Conservation (phyloP, 306 rosid species). For the Prunus kanzakura region DNA sequence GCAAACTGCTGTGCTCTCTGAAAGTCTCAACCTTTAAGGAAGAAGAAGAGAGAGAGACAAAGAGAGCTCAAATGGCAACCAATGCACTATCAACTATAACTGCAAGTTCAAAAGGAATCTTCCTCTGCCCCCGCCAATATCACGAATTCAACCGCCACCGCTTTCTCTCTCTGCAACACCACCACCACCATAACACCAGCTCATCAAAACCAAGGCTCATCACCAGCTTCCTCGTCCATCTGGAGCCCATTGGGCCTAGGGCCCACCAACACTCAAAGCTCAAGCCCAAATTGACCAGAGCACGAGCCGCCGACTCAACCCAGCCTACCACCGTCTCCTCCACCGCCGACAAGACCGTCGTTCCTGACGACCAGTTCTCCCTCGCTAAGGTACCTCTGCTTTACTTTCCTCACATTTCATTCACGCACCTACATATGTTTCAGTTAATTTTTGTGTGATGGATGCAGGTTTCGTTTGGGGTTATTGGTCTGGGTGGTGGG, state of each 20-base stretch:
- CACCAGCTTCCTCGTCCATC: slow-evolving; percentile 19
- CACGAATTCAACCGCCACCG: slow-evolving; percentile 17
- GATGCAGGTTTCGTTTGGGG: slow-evolving; percentile 84
- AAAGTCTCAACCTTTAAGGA: not conserved
- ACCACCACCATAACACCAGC: not conserved
- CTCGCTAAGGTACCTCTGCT: slow-evolving; percentile 50
- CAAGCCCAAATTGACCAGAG: slow-evolving; percentile 18
- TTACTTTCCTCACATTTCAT: not conserved
- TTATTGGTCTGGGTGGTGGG: slow-evolving; percentile 73
- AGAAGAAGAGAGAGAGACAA: not conserved
- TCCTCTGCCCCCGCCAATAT: slow-evolving; percentile 9
- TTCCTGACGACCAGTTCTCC: slow-evolving; percentile 64
- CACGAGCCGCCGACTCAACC: slow-evolving; percentile 69
- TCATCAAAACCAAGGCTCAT: slow-evolving; percentile 5
- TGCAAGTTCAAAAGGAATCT: slow-evolving; percentile 20
- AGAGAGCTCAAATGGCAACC: slow-evolving; percentile 20
- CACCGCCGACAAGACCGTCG: slow-evolving; percentile 34
- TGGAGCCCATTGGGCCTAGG: slow-evolving; percentile 16
- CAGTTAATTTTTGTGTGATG: not conserved
- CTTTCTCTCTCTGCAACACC: slow-evolving; percentile 19
- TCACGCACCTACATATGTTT: not conserved
- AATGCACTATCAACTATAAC: slow-evolving; percentile 10
- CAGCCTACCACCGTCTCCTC: slow-evolving; percentile 47
- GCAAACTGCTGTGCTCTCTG: not conserved
- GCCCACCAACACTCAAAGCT: slow-evolving; percentile 3